Evolutionary conservation across 2,329 filamentous ascomycete genomes (phyloP), one percentile per base, ranked within the genome.

Genomic region (Talaromyces sp.): DNA sequence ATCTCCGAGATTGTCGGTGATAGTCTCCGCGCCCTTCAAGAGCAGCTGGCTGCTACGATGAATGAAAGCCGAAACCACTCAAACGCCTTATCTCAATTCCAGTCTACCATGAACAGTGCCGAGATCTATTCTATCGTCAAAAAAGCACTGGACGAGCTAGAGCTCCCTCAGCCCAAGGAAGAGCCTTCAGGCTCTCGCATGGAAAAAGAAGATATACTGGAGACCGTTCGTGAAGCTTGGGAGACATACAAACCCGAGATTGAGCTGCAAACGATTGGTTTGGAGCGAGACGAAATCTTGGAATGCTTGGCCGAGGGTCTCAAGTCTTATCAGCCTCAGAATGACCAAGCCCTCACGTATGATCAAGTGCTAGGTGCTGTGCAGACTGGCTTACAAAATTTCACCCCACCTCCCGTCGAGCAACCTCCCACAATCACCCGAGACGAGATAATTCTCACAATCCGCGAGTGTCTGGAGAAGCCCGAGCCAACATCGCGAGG

Each of bases 201-300:
- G 42, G 87, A 86, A 63, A 85, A 89, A 60, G 90, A 96, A 44
- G 90, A 95, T 53, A 90, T 97, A 32, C 82, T 97, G 2, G 83
- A 89, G 24, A 91, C 92, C 3, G 89, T 97, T 13, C 86, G 87
- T 62, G 91, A 96, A 62, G 93, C 92, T 1, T 96, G 91, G 85
- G 93, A 97, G 68, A 90, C 86, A 49, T 96, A 96, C 75, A 96
- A 96, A 73, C 93, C 93, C 1, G 91, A 97, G 64, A 91, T 96
- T 46, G 88, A 96, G 63, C 82, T 96, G 4, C 88, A 96, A 63
- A 91, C 96, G 64, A 89, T 95, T 57, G 93, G 92, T 2, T 79
- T 97, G 1, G 93, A 96, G 70, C 84, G 91, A 4, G 91, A 97
- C 11, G 93, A 97, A 67, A 89, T 97, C 43, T 79, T 97, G 13